Evolutionary conservation across 345 rosid species (phyloP), one percentile per base, ranked within the genome.

Genomic region (Brassica carinata): DNA sequence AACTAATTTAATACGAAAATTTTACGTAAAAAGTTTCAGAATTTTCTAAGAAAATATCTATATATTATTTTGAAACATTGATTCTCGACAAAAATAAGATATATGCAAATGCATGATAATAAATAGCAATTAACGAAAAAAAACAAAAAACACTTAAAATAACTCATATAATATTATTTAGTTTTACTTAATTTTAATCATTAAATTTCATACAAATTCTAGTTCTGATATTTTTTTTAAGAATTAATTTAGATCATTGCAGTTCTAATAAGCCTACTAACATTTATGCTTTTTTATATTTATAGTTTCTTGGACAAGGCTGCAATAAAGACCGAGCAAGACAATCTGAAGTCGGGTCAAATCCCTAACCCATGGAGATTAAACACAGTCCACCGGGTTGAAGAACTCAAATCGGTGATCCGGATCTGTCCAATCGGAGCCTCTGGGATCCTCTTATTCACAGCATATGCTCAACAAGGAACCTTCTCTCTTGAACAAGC

Each of bases 371-470:
- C 59, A 17, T 94, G 98, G 98, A 82, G 91, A 19, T 78, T 94
- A 23, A 92, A 81, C 86, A 94, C 98, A 3, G 89, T 94, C 18
- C 98, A 94, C 84, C 78, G 98, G 43, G 93, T 92, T 26, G 98
- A 94, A 71, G 97, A 94, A 53, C 88, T 94, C 3, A 94, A 94
- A 78, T 85, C 94, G 0, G 67, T 94, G 33, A 85, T 94, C 76
- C 80, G 98, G 29, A 92, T 94, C 97, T 91, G 90, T 53, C 98
- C 98, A 0, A 90, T 94, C 5, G 90, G 98, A 94, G 96, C 89
- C 1, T 76, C 98, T 0, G 98, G 97, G 1, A 92, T 94, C 64
- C 88, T 92, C 43, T 88, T 92, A 8, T 83, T 86, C 84, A 87
- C 94, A 18, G 93, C 98, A 4, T 90, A 94, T 40, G 94, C 93